A percentile compares a stretch with the other conserved stretches of the same genome.
These are phyloP conservation scores for Tetrapisispora arboricola DNA, from an alignment of 805 yeast genomes.

Conservation along the genomic window DNA sequence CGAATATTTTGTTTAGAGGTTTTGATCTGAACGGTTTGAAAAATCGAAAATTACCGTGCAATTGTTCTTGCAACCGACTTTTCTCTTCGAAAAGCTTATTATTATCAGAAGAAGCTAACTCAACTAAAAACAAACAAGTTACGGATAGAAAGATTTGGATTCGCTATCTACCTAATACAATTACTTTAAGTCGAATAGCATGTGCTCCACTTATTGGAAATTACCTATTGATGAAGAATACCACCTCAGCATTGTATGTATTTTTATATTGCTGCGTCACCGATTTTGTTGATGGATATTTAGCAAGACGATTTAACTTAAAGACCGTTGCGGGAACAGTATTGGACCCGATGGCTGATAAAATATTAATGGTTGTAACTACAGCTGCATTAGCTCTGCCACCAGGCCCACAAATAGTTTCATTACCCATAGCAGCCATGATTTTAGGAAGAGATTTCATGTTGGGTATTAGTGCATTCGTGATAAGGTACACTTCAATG, in stretches of 20 bases:
- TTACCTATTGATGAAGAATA: slow-evolving; percentile 53
- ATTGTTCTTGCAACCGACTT: too few species aligned
- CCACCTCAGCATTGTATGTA: slow-evolving; percentile 55
- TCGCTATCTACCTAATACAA: slow-evolving; percentile 55
- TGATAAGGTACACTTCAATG: slow-evolving; percentile 55
- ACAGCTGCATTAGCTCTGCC: slow-evolving; percentile 60
- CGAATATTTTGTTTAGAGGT: too few species aligned
- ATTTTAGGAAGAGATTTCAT: slow-evolving; percentile 79
- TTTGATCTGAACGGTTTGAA: too few species aligned
- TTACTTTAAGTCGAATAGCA: slow-evolving; percentile 71
- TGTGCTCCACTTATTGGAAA: slow-evolving; percentile 83
- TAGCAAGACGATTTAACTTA: slow-evolving; percentile 74
- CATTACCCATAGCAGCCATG: slow-evolving; percentile 52
- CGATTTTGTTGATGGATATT: slow-evolving; percentile 83
- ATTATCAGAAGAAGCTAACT: background rate
- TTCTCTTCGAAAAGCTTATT: background rate
- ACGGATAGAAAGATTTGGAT: background rate
- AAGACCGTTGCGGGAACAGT: slow-evolving; percentile 80
- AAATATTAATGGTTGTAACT: slow-evolving; percentile 75
- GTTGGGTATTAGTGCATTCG: slow-evolving; percentile 61
- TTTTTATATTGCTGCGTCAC: slow-evolving; percentile 84
- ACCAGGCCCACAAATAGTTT: slow-evolving; percentile 50
- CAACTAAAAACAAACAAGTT: background rate
- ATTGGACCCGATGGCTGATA: slow-evolving; percentile 93
- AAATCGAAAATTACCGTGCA: too few species aligned